A percentile compares a stretch with the other conserved stretches of the same genome.
Conservation (phyloP, 1,284 basidiomycete genomes). For the Puccinia triticina region DNA sequence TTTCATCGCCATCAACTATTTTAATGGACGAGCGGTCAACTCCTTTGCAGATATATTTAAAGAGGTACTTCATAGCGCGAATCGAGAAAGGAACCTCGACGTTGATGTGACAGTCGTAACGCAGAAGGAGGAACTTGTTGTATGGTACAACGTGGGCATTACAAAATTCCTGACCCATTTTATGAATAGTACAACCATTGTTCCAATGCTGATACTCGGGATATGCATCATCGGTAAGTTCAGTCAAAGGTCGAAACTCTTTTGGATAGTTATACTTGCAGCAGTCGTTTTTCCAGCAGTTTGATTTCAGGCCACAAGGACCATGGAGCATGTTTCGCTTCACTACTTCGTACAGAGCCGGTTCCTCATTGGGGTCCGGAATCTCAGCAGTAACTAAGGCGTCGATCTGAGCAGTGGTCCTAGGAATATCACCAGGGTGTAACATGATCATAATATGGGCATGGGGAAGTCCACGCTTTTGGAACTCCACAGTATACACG, state of each 20-base stretch:
- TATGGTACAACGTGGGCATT: background rate
- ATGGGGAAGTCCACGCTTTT: too few species aligned
- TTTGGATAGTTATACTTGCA: background rate
- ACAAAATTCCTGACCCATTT: background rate
- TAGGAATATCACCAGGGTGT: background rate
- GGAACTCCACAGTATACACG: too few species aligned
- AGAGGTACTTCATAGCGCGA: constrained; percentile 1
- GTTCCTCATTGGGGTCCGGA: background rate
- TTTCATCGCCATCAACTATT: constrained; percentile 58
- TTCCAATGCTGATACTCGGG: background rate
- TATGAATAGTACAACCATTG: background rate
- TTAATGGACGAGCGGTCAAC: background rate
- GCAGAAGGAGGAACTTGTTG: constrained; percentile 8
- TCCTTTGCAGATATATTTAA: constrained; percentile 38
- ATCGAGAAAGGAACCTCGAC: background rate
- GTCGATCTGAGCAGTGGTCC: background rate
- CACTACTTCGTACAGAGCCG: background rate
- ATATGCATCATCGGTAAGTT: too few species aligned
- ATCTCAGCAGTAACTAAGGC: background rate
- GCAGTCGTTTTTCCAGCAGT: background rate
- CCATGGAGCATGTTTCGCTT: constrained; percentile 19
- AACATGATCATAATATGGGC: too few species aligned
- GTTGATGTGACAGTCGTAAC: constrained; percentile 27
- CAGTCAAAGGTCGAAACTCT: background rate
- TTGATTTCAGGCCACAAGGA: background rate